A percentile compares a stretch with the other conserved stretches of the same genome.
Conservation (phyloP, 164 flowering plant genomes). For the Nymphaea colorata region DNA sequence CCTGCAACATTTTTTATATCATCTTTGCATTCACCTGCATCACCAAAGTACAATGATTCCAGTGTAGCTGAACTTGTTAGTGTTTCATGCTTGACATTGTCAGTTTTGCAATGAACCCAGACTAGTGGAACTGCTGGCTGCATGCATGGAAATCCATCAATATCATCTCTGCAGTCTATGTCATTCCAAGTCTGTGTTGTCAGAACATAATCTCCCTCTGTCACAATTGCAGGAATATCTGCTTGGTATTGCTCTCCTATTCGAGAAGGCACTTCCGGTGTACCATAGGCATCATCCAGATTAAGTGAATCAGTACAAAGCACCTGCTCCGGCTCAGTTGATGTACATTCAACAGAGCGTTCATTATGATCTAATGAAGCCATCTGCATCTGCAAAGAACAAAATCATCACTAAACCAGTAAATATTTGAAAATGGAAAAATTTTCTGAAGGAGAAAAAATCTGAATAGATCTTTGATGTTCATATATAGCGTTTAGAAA, state of each 20-base stretch:
- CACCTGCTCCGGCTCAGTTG: conserved; percentile 12
- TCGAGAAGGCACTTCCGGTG: conserved; percentile 46
- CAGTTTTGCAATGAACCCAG: conserved; percentile 24
- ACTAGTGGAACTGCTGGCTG: conserved; percentile 48
- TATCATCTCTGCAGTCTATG: conserved; percentile 5
- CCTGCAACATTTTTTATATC: background rate
- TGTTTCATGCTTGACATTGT: conserved; percentile 10
- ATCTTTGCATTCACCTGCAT: background rate
- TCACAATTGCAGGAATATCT: conserved; percentile 39
- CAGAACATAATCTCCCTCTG: conserved; percentile 15
- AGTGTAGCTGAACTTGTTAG: background rate
- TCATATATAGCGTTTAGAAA: background rate
- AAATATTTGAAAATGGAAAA: too few species aligned
- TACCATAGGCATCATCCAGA: conserved; percentile 25
- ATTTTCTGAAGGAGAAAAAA: too few species aligned
- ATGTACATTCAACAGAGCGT: conserved; percentile 16
- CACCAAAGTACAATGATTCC: background rate
- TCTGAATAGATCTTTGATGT: too few species aligned
- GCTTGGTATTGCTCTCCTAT: conserved; percentile 69
- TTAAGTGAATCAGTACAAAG: conserved; percentile 19
- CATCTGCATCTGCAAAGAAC: conserved; percentile 29
- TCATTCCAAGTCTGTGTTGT: conserved; percentile 8
- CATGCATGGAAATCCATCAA: conserved; percentile 12
- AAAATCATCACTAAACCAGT: background rate
- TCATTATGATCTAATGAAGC: conserved; percentile 15